Percentiles rank a stretch among this genome's conserved stretches.
Evolutionary conservation across 2,329 filamentous ascomycete genomes (phyloP).

Genomic region (Ilyonectria destructans): DNA sequence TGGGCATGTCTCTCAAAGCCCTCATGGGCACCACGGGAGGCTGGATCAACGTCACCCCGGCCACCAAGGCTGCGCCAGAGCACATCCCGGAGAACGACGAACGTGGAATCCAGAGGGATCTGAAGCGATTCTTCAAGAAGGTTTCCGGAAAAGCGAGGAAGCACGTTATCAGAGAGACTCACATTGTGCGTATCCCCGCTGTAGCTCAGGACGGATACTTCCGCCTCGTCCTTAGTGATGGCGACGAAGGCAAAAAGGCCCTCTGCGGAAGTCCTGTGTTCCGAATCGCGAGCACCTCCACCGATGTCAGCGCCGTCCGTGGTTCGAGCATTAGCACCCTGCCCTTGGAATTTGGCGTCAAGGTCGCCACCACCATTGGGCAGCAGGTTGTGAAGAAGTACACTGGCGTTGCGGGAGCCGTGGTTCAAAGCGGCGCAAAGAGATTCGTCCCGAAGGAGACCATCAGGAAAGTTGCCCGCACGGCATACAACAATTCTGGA

Average conservation of each 20-base stretch:
- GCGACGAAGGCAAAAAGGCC: slow-evolving; percentile 63
- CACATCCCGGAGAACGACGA: slow-evolving; percentile 73
- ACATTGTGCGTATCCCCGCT: slow-evolving; percentile 76
- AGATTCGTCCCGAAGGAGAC: slow-evolving; percentile 54
- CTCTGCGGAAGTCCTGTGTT: slow-evolving; percentile 80
- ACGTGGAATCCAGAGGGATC: slow-evolving; percentile 78
- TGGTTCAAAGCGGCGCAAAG: slow-evolving; percentile 60
- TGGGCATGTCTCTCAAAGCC: slow-evolving; percentile 78
- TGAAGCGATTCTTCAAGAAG: slow-evolving; percentile 75
- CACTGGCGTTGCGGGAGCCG: slow-evolving; percentile 54
- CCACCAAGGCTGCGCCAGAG: slow-evolving; percentile 60
- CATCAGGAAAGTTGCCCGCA: slow-evolving; percentile 59
- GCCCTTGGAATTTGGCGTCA: slow-evolving; percentile 77
- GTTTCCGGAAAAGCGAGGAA: slow-evolving; percentile 61
- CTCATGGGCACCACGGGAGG: slow-evolving; percentile 71
- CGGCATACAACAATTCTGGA: slow-evolving; percentile 54
- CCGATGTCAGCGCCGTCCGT: slow-evolving; percentile 73
- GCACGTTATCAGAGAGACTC: slow-evolving; percentile 74
- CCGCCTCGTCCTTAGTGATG: slow-evolving; percentile 75
- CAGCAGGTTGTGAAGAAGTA: slow-evolving; percentile 63
- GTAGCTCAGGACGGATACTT: slow-evolving; percentile 78
- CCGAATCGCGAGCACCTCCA: slow-evolving; percentile 77
- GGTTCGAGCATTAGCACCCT: slow-evolving; percentile 77
- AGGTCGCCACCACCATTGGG: slow-evolving; percentile 68
- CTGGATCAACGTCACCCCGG: slow-evolving; percentile 81